phyloP scores from a whole-genome alignment of 805 yeast species.

The Scheffersomyces lignosus region DNA sequence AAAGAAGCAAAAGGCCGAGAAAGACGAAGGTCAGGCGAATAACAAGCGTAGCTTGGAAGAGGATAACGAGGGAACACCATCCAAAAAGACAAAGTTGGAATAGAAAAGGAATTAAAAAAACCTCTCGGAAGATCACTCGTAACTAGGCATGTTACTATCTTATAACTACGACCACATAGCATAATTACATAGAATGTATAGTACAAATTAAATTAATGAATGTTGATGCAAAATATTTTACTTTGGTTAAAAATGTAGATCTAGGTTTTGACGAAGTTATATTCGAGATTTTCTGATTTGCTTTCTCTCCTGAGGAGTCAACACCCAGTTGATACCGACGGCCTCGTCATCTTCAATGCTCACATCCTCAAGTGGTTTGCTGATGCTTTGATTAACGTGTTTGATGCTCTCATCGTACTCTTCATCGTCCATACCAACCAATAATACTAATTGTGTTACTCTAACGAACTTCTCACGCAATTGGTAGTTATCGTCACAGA shows the following conservation, averaged over 20 bases:
- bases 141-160: no score
- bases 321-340: slow-evolving; percentile 59
- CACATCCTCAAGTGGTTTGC: slow-evolving; percentile 29
- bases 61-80: slow-evolving; percentile 9
- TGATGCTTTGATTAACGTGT: slow-evolving; percentile 13
- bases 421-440: slow-evolving; percentile 77
- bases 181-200: no score
- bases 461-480: slow-evolving; percentile 76
- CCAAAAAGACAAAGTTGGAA: background rate
- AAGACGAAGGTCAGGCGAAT: slow-evolving; percentile 2
- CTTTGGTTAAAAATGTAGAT: no score
- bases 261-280: no score
- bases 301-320: slow-evolving; percentile 73
- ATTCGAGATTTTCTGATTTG: slow-evolving; percentile 60
- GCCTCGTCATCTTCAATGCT: slow-evolving; percentile 25
- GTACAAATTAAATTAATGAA: no score
- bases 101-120: no score
- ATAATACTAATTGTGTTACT: slow-evolving; percentile 80
- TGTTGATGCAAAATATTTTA: no score
- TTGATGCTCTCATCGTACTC: slow-evolving; percentile 41
- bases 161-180: no score
- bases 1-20: slow-evolving; percentile 1
- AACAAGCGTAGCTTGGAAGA: background rate
- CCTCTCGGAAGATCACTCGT: no score
- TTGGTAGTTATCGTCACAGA: slow-evolving; percentile 70